Base-by-base conservation (phyloP, 2,329 filamentous ascomycete genomes). In the Hymenoscyphus fraxineus region DNA sequence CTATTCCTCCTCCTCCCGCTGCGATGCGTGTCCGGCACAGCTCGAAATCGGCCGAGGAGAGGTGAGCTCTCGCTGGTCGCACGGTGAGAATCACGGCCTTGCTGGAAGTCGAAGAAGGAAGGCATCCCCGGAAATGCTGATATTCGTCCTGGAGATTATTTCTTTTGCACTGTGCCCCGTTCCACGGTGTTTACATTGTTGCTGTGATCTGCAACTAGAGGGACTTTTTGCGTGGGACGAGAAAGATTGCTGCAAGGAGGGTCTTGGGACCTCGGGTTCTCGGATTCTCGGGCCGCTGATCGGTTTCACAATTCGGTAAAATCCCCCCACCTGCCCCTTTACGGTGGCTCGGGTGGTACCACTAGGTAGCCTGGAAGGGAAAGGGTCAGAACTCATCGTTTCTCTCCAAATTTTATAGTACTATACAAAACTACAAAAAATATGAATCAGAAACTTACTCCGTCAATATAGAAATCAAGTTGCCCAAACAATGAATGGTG, bases 91-190 rank as follows among this genome's bases (percentile, higher is more conserved):
- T 89, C 87, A 72, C 79, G 82, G 75, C 86, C 87, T 73, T 86
- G 86, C 67, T 86, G 86, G 77, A 89, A 89, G 74, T 83, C 81
- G 78, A 89, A 89, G 80, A 88, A 87, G 72, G 82, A 80, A 73
- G 86, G 84, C 85, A 88, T 88, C 72, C 70, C 66, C 70, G 66
- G 64, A 60, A 65, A 64, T 61, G 9, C 39, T 13, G 56, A 39
- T 65, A 10, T 56, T 22, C 19, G 15, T 27, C n/a, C 12, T 38
- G 55, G 47, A 10, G 10, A 27, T 55, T 15, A 44, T 35, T 35
- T 35, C 35, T 35, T 35, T 35, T 35, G 27, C 31, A 54, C 32
- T 60, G 56, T 60, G 57, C 44, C 58, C n/a, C 19, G 58, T 57
- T 56, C 47, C 58, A 60, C 56, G 40, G 35, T 58, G 35, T 63